Base-by-base conservation (phyloP, 805 yeast species). In the Metschnikowia bowlesiae region DNA sequence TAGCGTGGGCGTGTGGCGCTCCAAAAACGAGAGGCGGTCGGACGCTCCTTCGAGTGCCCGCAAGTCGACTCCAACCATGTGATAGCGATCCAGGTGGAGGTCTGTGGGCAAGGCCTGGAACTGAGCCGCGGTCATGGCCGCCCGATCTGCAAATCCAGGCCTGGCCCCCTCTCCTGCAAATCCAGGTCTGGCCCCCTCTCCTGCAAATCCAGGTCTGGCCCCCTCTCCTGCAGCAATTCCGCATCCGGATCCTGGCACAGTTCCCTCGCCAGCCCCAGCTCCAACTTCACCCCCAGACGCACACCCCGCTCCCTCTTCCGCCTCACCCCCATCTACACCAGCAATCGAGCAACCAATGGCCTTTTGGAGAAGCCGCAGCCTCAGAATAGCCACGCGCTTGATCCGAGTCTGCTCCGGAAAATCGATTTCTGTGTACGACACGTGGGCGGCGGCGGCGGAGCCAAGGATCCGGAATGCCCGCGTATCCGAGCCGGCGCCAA, bases 401-500 rank as follows among this genome's bases (percentile, higher is more conserved):
- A 79, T 65, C 51, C 65, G 67, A 6, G 76, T 74, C 13, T 84
- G 76, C 38, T 68, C 78, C 8, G 77, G 76, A 60, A 86, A 85
- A 64, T 87, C 95, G 22, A 84, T 61, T 61, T 87, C 95, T 52
- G 77, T 72, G 57, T 82, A 82, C 1, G 57, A 59, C 33, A 84
- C 54, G 37, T 59, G 47, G 9, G 8, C 30, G 13, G 36, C 31
- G 36, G 18, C 43, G 46, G 28, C 14, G 5, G 63, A 42, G 6
- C 68, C 60, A 38, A 86, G 63, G 13, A 82, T 53, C 8, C 71
- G 64, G 61, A 87, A 85, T 13, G 79, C 75, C 47, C 92, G 63
- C 0, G 94, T 85, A 59, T 87, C 95, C 13, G 88, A 84, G 5
- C 95, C 95, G 2, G 91, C 84, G 0, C 95, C 95, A n/a, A 87